phyloP scores from a whole-genome alignment of 495 filamentous ascomycete genomes.

The Extremus antarcticus region DNA sequence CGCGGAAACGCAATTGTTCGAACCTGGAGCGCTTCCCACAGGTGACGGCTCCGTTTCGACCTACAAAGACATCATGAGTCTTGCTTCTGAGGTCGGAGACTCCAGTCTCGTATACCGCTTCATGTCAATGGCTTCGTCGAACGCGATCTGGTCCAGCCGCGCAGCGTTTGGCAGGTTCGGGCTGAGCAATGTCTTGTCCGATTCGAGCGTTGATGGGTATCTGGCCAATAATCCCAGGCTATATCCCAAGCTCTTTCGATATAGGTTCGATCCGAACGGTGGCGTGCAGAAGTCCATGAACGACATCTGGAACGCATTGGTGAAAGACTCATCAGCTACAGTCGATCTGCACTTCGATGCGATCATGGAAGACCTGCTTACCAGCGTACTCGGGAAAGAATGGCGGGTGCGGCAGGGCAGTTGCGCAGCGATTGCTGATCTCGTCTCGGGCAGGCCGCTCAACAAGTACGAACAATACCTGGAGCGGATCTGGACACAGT shows the following conservation, averaged over 20 bases:
- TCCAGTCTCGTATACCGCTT: conserved; percentile 91
- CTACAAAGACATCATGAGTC: conserved; percentile 88
- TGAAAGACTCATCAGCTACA: conserved; percentile 67
- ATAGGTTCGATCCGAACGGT: conserved; percentile 86
- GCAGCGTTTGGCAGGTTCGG: conserved; percentile 93
- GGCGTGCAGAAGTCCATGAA: conserved; percentile 93
- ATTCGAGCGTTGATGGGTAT: conserved; percentile 64
- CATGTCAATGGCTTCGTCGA: conserved; percentile 90
- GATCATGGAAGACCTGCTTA: conserved; percentile 77
- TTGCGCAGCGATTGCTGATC: conserved; percentile 79
- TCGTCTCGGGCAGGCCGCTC: conserved; percentile 64
- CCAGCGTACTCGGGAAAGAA: conserved; percentile 76
- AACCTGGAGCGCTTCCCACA: conserved; percentile 83
- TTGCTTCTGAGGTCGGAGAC: conserved; percentile 89
- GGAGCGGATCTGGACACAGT: conserved; percentile 66
- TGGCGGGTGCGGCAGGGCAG: conserved; percentile 89
- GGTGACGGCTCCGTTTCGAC: conserved; percentile 83
- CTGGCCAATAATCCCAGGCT: conserved; percentile 74
- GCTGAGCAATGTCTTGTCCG: conserved; percentile 79
- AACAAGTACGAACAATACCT: conserved; percentile 75
- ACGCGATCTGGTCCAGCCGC: conserved; percentile 88
- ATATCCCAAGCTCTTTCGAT: conserved; percentile 87
- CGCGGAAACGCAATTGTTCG: conserved; percentile 83
- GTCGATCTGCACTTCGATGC: conserved; percentile 67
- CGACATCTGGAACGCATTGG: conserved; percentile 87